phyloP scores from a whole-genome alignment of 345 rosid species.

The Sonneratia alba region DNA sequence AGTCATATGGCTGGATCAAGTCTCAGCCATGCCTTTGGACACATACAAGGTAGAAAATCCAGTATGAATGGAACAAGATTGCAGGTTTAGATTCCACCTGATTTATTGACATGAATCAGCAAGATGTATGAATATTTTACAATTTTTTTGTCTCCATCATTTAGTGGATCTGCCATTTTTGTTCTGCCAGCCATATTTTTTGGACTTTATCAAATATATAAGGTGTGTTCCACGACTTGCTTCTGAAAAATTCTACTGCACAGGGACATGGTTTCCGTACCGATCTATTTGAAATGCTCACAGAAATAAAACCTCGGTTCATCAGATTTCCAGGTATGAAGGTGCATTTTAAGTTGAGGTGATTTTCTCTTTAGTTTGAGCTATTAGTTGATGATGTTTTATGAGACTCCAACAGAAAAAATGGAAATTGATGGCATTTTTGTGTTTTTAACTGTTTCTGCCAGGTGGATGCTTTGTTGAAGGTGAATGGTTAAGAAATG shows the following conservation, averaged over 20 bases:
- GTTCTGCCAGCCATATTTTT: background rate
- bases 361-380: background rate
- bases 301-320: conserved; percentile 66
- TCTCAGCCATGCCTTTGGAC: conserved; percentile 79
- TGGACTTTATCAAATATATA: background rate
- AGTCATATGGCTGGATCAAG: conserved; percentile 91
- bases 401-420: no score
- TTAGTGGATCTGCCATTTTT: background rate
- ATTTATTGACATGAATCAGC: background rate
- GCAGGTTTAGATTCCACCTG: no score
- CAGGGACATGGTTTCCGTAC: conserved; percentile 95
- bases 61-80: no score
- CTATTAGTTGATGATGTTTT: background rate
- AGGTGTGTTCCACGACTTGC: background rate
- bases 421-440: no score
- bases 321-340: conserved; percentile 74
- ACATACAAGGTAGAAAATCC: conserved; percentile 55
- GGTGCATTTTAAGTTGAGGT: background rate
- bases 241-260: conserved; percentile 9
- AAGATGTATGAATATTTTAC: background rate
- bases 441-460: conserved; percentile 3
- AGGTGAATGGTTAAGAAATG: conserved; percentile 93
- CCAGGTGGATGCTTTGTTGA: conserved; percentile 96
- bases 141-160: background rate
- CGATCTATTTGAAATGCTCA: conserved; percentile 70